Conservation (phyloP, 805 yeast genomes). For the Hanseniaspora singularis region DNA sequence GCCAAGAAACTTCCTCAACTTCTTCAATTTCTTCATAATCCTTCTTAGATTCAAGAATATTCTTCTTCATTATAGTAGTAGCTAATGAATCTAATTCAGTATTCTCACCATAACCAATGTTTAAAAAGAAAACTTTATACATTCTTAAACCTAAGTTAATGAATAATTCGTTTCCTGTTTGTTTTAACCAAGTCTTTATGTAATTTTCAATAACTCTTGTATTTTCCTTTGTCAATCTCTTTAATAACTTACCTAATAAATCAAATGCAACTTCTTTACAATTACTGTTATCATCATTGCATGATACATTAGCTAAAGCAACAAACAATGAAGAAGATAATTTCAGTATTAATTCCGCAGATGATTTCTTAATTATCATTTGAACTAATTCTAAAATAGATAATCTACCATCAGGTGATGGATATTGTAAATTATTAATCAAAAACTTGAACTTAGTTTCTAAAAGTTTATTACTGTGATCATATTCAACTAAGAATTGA, state of each 20-base stretch:
- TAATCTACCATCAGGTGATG: slow-evolving; percentile 74
- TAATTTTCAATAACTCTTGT: slow-evolving; percentile 29
- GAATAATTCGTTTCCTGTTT: slow-evolving; percentile 40
- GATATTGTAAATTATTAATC: slow-evolving; percentile 70
- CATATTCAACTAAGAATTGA: slow-evolving; percentile 84
- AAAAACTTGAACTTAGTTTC: slow-evolving; percentile 73
- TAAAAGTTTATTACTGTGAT: slow-evolving; percentile 76
- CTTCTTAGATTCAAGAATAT: slow-evolving; percentile 18
- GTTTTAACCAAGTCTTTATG: slow-evolving; percentile 51
- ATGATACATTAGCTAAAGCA: slow-evolving; percentile 62
- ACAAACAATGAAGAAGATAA: slow-evolving; percentile 70
- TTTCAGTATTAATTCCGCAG: slow-evolving; percentile 44
- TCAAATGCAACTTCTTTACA: slow-evolving; percentile 77
- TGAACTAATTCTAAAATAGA: slow-evolving; percentile 83
- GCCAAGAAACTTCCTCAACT: slow-evolving; percentile 55
- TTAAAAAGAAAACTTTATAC: slow-evolving; percentile 46
- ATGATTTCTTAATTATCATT: slow-evolving; percentile 53
- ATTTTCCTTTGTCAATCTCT: slow-evolving; percentile 34
- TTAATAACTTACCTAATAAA: slow-evolving; percentile 44
- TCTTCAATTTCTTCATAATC: slow-evolving; percentile 19
- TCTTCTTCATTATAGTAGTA: slow-evolving; percentile 27
- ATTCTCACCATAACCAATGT: slow-evolving; percentile 24
- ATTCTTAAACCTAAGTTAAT: slow-evolving; percentile 63
- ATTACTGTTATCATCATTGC: slow-evolving; percentile 62
- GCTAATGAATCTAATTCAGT: slow-evolving; percentile 34